A percentile compares a stretch with the other conserved stretches of the same genome.
Conservation (phyloP, 2,329 filamentous ascomycete species). For the Plenodomus lindquistii region DNA sequence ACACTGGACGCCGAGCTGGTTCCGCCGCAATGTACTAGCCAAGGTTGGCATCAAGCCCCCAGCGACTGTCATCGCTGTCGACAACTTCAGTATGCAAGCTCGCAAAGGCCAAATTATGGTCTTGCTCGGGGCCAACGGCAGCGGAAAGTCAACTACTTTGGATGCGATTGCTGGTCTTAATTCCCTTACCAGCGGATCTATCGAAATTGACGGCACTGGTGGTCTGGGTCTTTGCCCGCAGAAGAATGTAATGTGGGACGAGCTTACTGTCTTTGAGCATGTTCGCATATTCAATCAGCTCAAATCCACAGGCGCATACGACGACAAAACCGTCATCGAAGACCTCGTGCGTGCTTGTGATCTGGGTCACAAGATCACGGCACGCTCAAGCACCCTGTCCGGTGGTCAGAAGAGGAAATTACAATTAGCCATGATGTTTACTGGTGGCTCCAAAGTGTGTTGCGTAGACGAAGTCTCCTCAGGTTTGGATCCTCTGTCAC, state of each 20-base stretch:
- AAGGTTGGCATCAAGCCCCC: constrained; percentile 53
- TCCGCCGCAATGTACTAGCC: constrained; percentile 55
- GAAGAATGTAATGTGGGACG: constrained; percentile 92
- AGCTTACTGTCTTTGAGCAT: constrained; percentile 84
- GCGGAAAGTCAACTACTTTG: constrained; percentile 86
- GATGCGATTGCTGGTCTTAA: constrained; percentile 85
- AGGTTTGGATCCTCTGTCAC: constrained; percentile 82
- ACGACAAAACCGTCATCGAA: constrained; percentile 62
- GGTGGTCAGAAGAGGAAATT: constrained; percentile 92
- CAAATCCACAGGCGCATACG: constrained; percentile 62
- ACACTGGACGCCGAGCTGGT: constrained; percentile 69
- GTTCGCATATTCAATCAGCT: constrained; percentile 81
- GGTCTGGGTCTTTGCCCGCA: constrained; percentile 88
- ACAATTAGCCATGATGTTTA: constrained; percentile 94
- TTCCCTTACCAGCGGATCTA: constrained; percentile 73
- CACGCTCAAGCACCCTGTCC: constrained; percentile 76
- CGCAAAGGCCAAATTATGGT: constrained; percentile 82
- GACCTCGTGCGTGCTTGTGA: constrained; percentile 73
- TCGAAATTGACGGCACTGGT: constrained; percentile 75
- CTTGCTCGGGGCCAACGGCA: constrained; percentile 85
- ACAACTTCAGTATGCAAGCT: constrained; percentile 71
- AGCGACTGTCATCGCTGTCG: constrained; percentile 78
- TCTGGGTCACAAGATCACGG: constrained; percentile 72
- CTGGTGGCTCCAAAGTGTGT: constrained; percentile 83
- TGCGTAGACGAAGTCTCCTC: constrained; percentile 91